Conservation (phyloP, 2,329 filamentous ascomycete species). For the Myriosclerotinia duriaeana region DNA sequence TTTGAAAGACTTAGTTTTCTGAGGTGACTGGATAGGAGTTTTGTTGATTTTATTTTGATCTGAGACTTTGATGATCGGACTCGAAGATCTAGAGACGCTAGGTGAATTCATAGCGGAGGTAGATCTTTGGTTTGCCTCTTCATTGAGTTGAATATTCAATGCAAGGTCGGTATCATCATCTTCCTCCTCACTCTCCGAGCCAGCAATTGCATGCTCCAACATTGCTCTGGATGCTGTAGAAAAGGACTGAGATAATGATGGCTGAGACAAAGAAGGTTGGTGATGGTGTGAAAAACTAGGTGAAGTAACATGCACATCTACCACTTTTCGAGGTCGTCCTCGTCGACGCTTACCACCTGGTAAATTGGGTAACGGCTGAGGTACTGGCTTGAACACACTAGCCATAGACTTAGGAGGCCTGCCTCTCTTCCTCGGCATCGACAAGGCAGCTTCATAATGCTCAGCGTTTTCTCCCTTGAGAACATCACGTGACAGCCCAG, state of each 20-base stretch:
- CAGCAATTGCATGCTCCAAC: conserved; percentile 22
- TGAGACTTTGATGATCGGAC: not conserved
- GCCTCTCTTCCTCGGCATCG: conserved; percentile 24
- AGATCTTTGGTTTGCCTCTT: conserved; percentile 19
- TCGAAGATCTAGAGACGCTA: conserved; percentile 3
- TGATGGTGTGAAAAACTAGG: not conserved
- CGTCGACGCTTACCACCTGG: conserved; percentile 6
- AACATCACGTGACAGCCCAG: conserved; percentile 17
- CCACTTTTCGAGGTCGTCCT: conserved; percentile 20
- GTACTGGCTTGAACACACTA: conserved; percentile 14
- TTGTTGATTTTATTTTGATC: not conserved
- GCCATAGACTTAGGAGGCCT: conserved; percentile 20
- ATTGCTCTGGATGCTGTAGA: conserved; percentile 30
- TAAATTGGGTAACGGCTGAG: not conserved
- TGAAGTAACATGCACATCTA: conserved; percentile 6
- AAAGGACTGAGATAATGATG: conserved; percentile 32
- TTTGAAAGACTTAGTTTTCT: conserved; percentile 2
- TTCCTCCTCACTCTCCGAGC: conserved; percentile 26
- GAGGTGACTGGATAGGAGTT: not conserved
- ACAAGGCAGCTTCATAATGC: not conserved
- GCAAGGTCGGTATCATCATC: conserved; percentile 28
- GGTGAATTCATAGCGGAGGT: not conserved
- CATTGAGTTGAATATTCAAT: conserved; percentile 28
- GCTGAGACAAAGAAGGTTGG: conserved; percentile 27
- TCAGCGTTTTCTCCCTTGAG: conserved; percentile 19